A percentile compares a stretch with the other conserved stretches of the same genome.
Conservation (phyloP, 208 protist genomes). For the Lotmaria passim region DNA sequence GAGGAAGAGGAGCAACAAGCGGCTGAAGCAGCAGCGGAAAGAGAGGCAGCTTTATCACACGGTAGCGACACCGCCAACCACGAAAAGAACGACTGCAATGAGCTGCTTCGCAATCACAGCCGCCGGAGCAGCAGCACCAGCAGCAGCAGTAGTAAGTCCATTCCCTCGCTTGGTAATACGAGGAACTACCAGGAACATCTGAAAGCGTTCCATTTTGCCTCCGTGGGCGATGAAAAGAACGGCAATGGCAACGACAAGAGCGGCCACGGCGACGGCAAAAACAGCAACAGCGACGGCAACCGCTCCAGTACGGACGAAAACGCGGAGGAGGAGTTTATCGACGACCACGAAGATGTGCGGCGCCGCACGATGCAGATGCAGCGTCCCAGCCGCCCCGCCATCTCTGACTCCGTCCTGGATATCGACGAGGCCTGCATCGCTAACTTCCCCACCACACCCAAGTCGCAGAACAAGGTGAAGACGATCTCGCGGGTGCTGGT, state of each 20-base stretch:
- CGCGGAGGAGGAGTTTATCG: constrained; percentile 38
- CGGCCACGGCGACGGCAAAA: neutral
- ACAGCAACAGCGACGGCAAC: constrained; percentile 10
- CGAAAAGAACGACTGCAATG: constrained; percentile 1
- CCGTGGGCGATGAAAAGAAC: neutral
- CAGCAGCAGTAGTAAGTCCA: neutral
- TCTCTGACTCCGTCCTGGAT: constrained; percentile 52
- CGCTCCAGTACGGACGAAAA: constrained; percentile 2
- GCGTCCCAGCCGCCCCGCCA: constrained; percentile 49
- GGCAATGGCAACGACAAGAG: neutral
- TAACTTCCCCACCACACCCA: constrained; percentile 56
- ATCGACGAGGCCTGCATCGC: constrained; percentile 51
- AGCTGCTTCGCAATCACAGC: no score
- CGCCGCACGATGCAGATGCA: constrained; percentile 54
- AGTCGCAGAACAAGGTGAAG: constrained; percentile 59
- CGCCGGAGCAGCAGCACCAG: neutral
- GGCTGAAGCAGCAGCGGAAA: neutral
- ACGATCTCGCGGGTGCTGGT: constrained; percentile 64
- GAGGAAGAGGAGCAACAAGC: constrained; percentile 4
- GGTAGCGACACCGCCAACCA: neutral
- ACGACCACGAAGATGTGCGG: constrained; percentile 50
- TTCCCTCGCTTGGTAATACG: neutral
- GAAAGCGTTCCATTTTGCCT: constrained; percentile 44
- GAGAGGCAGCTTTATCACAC: neutral
- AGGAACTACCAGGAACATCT: constrained; percentile 29